Evolutionary conservation across 305 asterid genomes (phyloP).

Genomic region (Fraxinus velutina): DNA sequence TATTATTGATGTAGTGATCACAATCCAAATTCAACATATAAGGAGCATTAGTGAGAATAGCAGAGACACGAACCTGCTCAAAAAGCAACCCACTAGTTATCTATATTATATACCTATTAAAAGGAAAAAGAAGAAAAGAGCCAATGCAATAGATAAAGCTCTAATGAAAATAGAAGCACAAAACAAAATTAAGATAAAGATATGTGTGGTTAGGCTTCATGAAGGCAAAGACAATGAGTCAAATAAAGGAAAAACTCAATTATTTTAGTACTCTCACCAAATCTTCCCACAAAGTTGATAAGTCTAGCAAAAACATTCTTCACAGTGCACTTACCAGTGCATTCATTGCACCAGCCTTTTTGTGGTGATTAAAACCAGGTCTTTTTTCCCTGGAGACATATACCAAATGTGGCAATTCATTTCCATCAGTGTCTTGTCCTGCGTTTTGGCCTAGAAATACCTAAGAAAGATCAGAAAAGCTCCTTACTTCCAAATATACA

Average conservation of each 20-base stretch:
- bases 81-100: neutral
- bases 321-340: constrained; percentile 29
- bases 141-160: neutral
- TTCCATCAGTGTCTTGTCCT: constrained; percentile 27
- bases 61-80: constrained; percentile 40
- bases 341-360: constrained; percentile 52
- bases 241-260: neutral
- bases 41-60: constrained; percentile 40
- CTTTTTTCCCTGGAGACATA: constrained; percentile 48
- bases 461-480: constrained; percentile 16
- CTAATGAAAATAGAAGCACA: neutral
- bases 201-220: neutral
- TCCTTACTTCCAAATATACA: neutral
- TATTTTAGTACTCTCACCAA: neutral
- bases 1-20: constrained; percentile 39
- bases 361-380: constrained; percentile 42
- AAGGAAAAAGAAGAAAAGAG: neutral
- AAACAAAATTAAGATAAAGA: neutral
- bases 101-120: neutral
- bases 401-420: constrained; percentile 37
- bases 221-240: neutral
- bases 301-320: neutral
- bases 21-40: constrained; percentile 40
- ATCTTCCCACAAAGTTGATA: neutral
- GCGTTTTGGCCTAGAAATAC: constrained; percentile 37